Evolutionary conservation across 805 yeast species (phyloP).

Genomic region (Saccharomycopsis capsularis): DNA sequence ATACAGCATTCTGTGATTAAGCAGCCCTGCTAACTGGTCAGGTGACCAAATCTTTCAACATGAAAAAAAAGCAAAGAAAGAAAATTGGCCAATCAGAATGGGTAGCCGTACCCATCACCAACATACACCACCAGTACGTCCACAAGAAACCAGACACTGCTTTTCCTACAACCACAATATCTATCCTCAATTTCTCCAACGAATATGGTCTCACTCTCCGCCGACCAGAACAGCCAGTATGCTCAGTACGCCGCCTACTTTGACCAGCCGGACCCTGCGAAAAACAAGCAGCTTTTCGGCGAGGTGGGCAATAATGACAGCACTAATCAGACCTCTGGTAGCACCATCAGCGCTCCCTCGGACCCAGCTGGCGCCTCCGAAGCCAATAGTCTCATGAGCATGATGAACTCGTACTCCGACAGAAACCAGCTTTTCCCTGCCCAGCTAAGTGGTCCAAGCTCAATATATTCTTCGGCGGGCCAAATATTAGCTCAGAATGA

Average conservation of each 20-base stretch:
- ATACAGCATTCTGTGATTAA: too few relatives aligned
- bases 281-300: background rate
- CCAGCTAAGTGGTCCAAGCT: background rate
- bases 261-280: slow-evolving; percentile 1
- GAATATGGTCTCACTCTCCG: slow-evolving; percentile 10
- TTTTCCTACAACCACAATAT: too few relatives aligned
- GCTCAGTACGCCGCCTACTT: slow-evolving; percentile 7
- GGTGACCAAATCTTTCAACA: too few relatives aligned
- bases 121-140: too few relatives aligned
- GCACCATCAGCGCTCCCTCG: background rate
- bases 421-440: background rate
- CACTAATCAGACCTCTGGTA: background rate
- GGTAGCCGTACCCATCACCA: too few relatives aligned
- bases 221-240: slow-evolving; percentile 3
- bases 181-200: too few relatives aligned
- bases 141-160: too few relatives aligned
- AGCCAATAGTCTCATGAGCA: background rate
- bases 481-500: background rate
- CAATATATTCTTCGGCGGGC: background rate
- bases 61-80: too few relatives aligned
- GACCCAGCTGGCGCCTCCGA: background rate
- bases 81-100: too few relatives aligned
- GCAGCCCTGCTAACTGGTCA: too few relatives aligned
- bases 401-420: background rate
- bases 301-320: background rate